Conservation (phyloP, 2,329 filamentous ascomycete species). For the Nannizzia gypsea region DNA sequence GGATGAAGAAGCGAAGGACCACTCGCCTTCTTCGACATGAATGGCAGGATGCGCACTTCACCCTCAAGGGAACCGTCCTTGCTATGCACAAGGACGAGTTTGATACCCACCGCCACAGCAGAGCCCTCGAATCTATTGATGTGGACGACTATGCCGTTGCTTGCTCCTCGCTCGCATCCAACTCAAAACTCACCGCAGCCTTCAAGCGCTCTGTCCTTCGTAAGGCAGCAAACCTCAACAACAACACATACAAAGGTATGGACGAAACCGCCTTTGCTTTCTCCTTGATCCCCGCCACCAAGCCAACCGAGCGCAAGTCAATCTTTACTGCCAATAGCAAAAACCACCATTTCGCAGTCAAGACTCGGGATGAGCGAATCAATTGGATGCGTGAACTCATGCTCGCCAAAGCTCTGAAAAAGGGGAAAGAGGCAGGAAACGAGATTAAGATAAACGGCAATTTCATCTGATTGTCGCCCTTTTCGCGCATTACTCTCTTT, state of each 20-base stretch:
- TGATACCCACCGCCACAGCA: conserved; percentile 17
- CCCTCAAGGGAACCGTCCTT: conserved; percentile 61
- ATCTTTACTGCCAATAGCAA: conserved; percentile 46
- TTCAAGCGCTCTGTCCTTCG: conserved; percentile 51
- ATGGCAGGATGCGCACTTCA: conserved; percentile 87
- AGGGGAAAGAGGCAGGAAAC: conserved; percentile 23
- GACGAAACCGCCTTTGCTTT: conserved; percentile 31
- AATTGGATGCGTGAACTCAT: conserved; percentile 58
- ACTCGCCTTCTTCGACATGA: conserved; percentile 81
- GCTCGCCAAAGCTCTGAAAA: conserved; percentile 32
- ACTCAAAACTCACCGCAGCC: conserved; percentile 71
- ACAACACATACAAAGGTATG: conserved; percentile 6
- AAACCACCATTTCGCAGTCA: conserved; percentile 88
- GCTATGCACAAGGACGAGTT: conserved; percentile 25
- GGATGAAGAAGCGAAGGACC: conserved; percentile 90
- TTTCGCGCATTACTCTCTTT: background rate
- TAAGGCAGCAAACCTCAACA: conserved; percentile 15
- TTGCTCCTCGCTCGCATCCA: conserved; percentile 47
- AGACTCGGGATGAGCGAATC: conserved; percentile 75
- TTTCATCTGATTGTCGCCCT: conserved; percentile 15
- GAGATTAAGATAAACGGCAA: conserved; percentile 23
- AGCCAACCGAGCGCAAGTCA: conserved; percentile 34
- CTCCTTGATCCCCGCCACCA: conserved; percentile 31
- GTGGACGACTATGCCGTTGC: conserved; percentile 32
- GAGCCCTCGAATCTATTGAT: conserved; percentile 25